phyloP scores from a whole-genome alignment of 129 eudicot species.

The Heracleum sosnowskyi region DNA sequence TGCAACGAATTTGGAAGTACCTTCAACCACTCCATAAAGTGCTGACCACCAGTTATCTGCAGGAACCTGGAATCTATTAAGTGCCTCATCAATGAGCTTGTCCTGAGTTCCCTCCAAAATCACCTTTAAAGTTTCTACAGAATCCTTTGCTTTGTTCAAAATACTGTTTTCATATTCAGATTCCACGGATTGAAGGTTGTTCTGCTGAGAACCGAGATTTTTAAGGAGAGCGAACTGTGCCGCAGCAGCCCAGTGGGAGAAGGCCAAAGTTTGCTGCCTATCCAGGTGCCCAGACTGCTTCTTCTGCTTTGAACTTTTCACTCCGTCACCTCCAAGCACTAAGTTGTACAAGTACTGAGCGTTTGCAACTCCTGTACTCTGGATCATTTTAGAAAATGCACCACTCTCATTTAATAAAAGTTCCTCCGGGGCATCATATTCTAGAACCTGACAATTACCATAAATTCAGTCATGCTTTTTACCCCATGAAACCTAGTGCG shows the following conservation, averaged over 20 bases:
- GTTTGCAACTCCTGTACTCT: conserved; percentile 89
- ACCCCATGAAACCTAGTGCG: background rate
- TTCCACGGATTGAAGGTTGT: conserved; percentile 44
- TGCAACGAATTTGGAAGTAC: conserved; percentile 18
- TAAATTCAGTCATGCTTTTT: background rate
- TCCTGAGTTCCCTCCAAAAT: conserved; percentile 72
- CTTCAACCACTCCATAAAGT: conserved; percentile 74
- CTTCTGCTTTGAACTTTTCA: conserved; percentile 14
- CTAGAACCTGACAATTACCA: conserved; percentile 46
- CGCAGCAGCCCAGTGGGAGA: conserved; percentile 76
- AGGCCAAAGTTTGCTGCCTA: conserved; percentile 40
- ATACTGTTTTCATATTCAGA: conserved; percentile 29
- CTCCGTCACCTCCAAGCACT: conserved; percentile 40
- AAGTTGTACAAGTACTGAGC: conserved; percentile 67
- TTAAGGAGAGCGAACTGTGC: conserved; percentile 62
- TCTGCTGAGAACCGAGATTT: conserved; percentile 47
- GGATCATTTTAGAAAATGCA: conserved; percentile 85
- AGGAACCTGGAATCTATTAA: conserved; percentile 42
- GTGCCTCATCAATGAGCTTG: conserved; percentile 53
- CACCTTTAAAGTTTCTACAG: conserved; percentile 59
- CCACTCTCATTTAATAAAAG: conserved; percentile 46
- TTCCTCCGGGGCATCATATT: conserved; percentile 64
- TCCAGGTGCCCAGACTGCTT: conserved; percentile 33
- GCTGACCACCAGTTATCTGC: conserved; percentile 86
- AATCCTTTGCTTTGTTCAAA: conserved; percentile 58